These are phyloP conservation scores for Pythium chondricola DNA, from an alignment of 352 stramenopile species.

Conservation along the genomic window DNA sequence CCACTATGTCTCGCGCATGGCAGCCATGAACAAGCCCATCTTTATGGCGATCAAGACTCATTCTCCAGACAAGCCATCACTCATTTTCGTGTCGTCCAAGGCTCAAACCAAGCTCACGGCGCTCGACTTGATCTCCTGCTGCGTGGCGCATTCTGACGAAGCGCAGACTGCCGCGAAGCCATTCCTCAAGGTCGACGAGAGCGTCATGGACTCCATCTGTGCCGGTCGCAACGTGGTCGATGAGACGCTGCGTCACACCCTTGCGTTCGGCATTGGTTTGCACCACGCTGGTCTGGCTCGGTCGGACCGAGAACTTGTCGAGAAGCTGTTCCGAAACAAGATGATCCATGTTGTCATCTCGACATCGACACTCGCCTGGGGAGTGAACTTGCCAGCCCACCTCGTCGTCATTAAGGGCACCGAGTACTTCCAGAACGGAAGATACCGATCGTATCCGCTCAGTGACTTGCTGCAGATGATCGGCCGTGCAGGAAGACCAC, in stretches of 20 bases:
- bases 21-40: conserved; percentile 99
- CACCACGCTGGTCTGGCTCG: conserved; percentile 92
- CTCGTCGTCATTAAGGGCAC: conserved; percentile 99
- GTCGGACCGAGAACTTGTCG: conserved; percentile 93
- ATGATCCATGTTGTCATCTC: conserved; percentile 95
- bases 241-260: conserved; percentile 91
- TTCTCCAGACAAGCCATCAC: conserved; percentile 87
- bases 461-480: conserved; percentile 99
- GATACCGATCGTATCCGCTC: conserved; percentile 97
- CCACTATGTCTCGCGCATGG: conserved; percentile 97
- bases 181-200: conserved; percentile 92
- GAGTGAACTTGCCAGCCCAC: conserved; percentile 96
- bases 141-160: conserved; percentile 42
- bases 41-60: conserved; percentile 97
- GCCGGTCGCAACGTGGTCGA: conserved; percentile 74
- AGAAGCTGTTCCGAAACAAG: conserved; percentile 93
- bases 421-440: conserved; percentile 92
- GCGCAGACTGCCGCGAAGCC: conserved; percentile 78
- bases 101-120: conserved; percentile 97
- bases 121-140: conserved; percentile 96
- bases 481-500: conserved; percentile 92
- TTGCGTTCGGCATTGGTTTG: conserved; percentile 97
- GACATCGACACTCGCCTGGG: conserved; percentile 92
- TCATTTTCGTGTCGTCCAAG: conserved; percentile 99
- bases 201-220: conserved; percentile 84